These are phyloP conservation scores for Phytophthora rubi DNA, from an alignment of 352 stramenopile species.

Conservation along the genomic window DNA sequence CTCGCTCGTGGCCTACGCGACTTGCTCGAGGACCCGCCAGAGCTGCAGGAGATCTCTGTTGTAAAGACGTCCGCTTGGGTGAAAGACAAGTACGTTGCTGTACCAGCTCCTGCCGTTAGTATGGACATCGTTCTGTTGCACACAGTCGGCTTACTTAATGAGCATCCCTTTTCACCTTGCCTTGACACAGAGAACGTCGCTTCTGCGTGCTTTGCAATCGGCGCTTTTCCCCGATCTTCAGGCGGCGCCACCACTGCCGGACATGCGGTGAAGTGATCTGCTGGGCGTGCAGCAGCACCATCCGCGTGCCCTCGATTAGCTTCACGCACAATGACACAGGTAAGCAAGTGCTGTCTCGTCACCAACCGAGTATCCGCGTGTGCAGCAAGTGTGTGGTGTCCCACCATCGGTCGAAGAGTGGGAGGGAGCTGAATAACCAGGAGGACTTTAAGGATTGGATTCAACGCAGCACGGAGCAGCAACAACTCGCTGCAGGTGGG, in stretches of 20 bases:
- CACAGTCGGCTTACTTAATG: conserved; percentile 21
- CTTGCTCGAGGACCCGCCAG: conserved; percentile 77
- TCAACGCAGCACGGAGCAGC: conserved; percentile 63
- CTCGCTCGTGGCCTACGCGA: conserved; percentile 82
- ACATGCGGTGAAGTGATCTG: conserved; percentile 90
- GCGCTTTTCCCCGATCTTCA: conserved; percentile 86
- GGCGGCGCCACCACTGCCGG: conserved; percentile 87
- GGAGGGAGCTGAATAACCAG: conserved; percentile 74
- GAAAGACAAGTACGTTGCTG: conserved; percentile 73
- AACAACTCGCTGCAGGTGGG: conserved; percentile 37
- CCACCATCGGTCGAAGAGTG: conserved; percentile 79
- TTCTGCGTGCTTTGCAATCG: conserved; percentile 85
- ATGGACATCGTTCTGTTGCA: not conserved
- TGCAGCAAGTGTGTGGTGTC: conserved; percentile 85
- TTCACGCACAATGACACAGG: conserved; percentile 85
- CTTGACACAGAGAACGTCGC: conserved; percentile 62
- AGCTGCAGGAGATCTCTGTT: conserved; percentile 82
- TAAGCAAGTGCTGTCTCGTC: conserved; percentile 77
- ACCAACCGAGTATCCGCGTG: conserved; percentile 85
- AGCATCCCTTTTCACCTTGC: conserved; percentile 15
- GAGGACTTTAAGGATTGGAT: conserved; percentile 87
- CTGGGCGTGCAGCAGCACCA: conserved; percentile 87
- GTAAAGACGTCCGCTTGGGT: conserved; percentile 86
- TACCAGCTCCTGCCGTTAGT: not conserved
- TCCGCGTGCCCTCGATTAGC: conserved; percentile 84